phyloP scores from a whole-genome alignment of 345 rosid species.

The Alliaria petiolata region DNA sequence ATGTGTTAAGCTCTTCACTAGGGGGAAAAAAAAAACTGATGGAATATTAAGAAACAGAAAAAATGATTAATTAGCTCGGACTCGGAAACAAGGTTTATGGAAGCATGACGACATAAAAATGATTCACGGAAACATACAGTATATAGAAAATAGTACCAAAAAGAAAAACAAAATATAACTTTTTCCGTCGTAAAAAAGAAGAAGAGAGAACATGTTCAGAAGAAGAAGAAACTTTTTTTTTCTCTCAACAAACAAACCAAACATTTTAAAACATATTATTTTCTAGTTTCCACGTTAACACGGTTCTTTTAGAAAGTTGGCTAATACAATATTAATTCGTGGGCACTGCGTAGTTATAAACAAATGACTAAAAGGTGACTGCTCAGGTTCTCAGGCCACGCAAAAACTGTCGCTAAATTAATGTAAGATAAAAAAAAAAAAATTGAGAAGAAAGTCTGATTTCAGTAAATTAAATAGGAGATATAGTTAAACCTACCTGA shows the following conservation, averaged over 20 bases:
- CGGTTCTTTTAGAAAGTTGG: slow-evolving; percentile 17
- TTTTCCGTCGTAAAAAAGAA: not conserved
- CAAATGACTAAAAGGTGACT: not conserved
- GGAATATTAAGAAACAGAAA: not conserved
- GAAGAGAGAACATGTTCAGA: not conserved
- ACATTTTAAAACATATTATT: not conserved
- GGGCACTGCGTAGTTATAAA: not conserved
- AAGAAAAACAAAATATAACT: slow-evolving; percentile 13
- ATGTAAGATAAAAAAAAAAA: not conserved
- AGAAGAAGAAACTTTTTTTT: not conserved
- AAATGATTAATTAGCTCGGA: not conserved
- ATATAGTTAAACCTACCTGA: slow-evolving; percentile 38
- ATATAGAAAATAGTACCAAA: not conserved
- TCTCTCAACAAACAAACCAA: not conserved
- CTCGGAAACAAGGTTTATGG: not conserved
- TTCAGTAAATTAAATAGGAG: not conserved
- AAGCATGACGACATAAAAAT: not conserved
- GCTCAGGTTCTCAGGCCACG: not conserved
- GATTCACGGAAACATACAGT: slow-evolving; percentile 2
- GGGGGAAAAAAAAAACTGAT: not conserved
- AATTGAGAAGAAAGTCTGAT: not conserved
- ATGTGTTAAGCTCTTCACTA: not conserved
- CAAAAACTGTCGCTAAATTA: not conserved
- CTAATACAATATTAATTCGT: not conserved
- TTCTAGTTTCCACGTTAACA: slow-evolving; percentile 2